These are phyloP conservation scores for Osmanthus fragrans DNA, from an alignment of 257 asterid genomes.

Conservation along the genomic window DNA sequence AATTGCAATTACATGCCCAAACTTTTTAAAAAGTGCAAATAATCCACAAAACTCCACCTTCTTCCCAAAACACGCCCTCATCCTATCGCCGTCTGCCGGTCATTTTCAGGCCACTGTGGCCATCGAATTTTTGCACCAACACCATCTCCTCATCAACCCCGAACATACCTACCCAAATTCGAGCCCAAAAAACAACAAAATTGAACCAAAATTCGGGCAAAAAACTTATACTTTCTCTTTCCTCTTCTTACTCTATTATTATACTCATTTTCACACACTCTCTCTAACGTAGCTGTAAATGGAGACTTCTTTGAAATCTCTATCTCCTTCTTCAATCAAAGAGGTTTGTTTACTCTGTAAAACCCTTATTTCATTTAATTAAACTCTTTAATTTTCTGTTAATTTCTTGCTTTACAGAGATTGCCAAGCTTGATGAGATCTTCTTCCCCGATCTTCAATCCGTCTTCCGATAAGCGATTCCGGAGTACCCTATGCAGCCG, in stretches of 20 bases:
- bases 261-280: slow-evolving; percentile 23
- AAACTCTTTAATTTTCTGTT: background rate
- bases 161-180: too few species aligned
- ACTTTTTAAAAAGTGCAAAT: too few species aligned
- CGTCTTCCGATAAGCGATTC: slow-evolving; percentile 75
- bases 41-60: too few species aligned
- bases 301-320: slow-evolving; percentile 69
- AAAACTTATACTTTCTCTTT: slow-evolving; percentile 11
- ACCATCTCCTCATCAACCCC: too few species aligned
- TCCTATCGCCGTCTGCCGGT: too few species aligned
- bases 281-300: slow-evolving; percentile 48
- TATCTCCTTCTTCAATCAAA: slow-evolving; percentile 54
- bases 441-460: slow-evolving; percentile 57
- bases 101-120: too few species aligned
- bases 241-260: background rate
- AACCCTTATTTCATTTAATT: slow-evolving; percentile 23
- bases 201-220: too few species aligned
- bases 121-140: too few species aligned
- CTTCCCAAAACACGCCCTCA: too few species aligned
- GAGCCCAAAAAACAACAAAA: too few species aligned
- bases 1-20: too few species aligned
- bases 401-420: slow-evolving; percentile 35
- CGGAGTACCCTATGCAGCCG: slow-evolving; percentile 81
- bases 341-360: slow-evolving; percentile 42
- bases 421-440: slow-evolving; percentile 35